Evolutionary conservation across 2,329 filamentous ascomycete genomes (phyloP), one percentile per base, ranked within the genome.

Genomic region (Aspergillus glaucus): DNA sequence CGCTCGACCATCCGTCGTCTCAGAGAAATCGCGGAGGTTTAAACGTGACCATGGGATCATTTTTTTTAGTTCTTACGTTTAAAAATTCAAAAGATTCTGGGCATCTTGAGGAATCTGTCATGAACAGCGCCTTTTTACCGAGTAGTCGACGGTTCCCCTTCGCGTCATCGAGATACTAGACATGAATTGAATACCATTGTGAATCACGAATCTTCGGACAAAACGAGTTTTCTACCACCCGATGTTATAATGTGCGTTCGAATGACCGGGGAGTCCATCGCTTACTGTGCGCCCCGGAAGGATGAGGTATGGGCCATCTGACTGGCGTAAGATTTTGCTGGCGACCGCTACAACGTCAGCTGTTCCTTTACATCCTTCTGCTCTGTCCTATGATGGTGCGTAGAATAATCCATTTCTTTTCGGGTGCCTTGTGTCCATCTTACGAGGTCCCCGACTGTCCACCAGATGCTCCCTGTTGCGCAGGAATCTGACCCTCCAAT

Each of bases 1-100:
- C 85, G 91, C 77, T 96, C 91, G 66, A 96, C 91, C 67, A 90
- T 96, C 78, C 88, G 91, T 79, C 87, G 91, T 84, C 82, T 96
- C 79, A 87, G 91, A 75, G 91, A 96, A 80, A 95, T 95, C 79
- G 88, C 88, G 72, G 91, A 95, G 84, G 88, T 94, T 78, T 67
- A 67, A 65, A 61, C 60, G 60, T 60, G 58, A 67, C 61, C 55
- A 61, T 63, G 59, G 62, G 60, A 55, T 64, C 63, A 62, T 63
- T 62, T 61, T 57, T 59, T 40, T 60, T 45, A 37, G 21, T 43
- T 24, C 60, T 66, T 57, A 66, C 62, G 63, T 64, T 61, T 62
- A 58, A 64, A 64, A 64, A 68, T 64, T 63, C 65, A 64, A 62
- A 62, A 61, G 61, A 59, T 62, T 61, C 58, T 62, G 60, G 37